Evolutionary conservation across 768 basidiomycete genomes (phyloP), one percentile per base, ranked within the genome.

Genomic region (Ramaria sp.): DNA sequence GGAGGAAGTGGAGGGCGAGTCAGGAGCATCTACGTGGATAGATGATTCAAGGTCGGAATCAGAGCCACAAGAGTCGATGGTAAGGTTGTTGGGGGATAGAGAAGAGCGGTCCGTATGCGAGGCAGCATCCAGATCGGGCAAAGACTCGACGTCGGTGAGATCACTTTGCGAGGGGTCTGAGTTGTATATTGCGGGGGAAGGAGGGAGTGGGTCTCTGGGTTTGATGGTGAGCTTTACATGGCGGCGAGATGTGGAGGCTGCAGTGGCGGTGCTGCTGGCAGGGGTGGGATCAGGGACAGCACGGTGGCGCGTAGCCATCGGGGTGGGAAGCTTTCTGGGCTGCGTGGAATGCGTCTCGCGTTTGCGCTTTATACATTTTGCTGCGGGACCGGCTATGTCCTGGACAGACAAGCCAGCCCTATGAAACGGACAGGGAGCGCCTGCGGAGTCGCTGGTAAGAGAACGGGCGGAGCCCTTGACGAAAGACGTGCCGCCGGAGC

Each of bases 351-450:
- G 32, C 67, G 64, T 62, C 75, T 62, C 64, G 48, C 69, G 54
- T 59, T 67, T 59, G 37, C 60, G 61, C 30, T 64, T 60, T 58
- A 48, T 67, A 63, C 50, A 47, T 13, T 56, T 71, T 62, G 48
- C 69, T 52, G 38, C 15, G 30, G 20, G 15, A 12, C 5, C 20
- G 28, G 4, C 7, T 10, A 56, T 28, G 30, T 28, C 48, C 38
- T 50, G 24, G 10, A 48, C 5, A 27, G 79, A 73, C 48, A 89
- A 83, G n/a, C 85, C 84, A 1, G 77, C 82, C 56, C 79, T 73
- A 4, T 82, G 70, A 64, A 89, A 89, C 4, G 86, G 86, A 66
- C 86, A 88, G 0, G 82, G 79, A 5, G 81, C 76, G 48, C 36
- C 81, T 76, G 55, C 86, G 75, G 63, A 87, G 88, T 59, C 67